These are phyloP conservation scores for Pseudomassariella vexata DNA, from an alignment of 2,329 filamentous ascomycete genomes.

Conservation along the genomic window DNA sequence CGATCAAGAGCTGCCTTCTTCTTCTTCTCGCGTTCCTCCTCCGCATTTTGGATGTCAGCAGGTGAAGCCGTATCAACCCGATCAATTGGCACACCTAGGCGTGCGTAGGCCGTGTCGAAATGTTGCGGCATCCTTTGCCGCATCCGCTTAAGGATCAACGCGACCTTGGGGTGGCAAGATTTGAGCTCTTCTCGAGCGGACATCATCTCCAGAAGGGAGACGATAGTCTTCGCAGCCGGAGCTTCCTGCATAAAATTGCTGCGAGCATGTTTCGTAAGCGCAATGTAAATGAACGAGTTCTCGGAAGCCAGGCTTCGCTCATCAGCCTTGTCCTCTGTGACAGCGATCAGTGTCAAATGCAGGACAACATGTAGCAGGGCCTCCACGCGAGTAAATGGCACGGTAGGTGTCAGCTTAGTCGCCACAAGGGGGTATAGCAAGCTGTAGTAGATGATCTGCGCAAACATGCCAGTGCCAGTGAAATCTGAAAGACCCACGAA, in stretches of 20 bases:
- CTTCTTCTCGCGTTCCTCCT: slow-evolving; percentile 73
- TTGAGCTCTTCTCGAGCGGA: slow-evolving; percentile 69
- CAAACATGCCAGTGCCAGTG: slow-evolving; percentile 79
- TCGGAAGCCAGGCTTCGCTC: slow-evolving; percentile 43
- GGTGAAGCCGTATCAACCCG: slow-evolving; percentile 78
- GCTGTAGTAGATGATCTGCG: slow-evolving; percentile 83
- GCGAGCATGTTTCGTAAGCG: slow-evolving; percentile 58
- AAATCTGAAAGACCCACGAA: slow-evolving; percentile 75
- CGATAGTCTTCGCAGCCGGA: slow-evolving; percentile 55
- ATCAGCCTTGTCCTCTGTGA: slow-evolving; percentile 69
- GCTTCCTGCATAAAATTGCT: slow-evolving; percentile 55
- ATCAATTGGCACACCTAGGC: slow-evolving; percentile 64
- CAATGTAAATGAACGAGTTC: slow-evolving; percentile 67
- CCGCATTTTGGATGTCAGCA: slow-evolving; percentile 56
- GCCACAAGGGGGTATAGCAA: slow-evolving; percentile 74
- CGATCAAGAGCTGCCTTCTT: slow-evolving; percentile 87
- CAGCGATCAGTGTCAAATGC: slow-evolving; percentile 79
- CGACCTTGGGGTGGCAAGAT: slow-evolving; percentile 77
- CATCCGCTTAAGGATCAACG: slow-evolving; percentile 76
- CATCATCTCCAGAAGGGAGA: slow-evolving; percentile 56
- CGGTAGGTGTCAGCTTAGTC: slow-evolving; percentile 61
- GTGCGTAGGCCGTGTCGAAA: slow-evolving; percentile 63
- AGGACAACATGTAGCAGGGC: slow-evolving; percentile 87
- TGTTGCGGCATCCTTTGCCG: slow-evolving; percentile 72
- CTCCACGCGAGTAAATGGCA: slow-evolving; percentile 80